Base-by-base conservation (phyloP, 1,139 yeast species). In the Yamadazyma oceani region DNA sequence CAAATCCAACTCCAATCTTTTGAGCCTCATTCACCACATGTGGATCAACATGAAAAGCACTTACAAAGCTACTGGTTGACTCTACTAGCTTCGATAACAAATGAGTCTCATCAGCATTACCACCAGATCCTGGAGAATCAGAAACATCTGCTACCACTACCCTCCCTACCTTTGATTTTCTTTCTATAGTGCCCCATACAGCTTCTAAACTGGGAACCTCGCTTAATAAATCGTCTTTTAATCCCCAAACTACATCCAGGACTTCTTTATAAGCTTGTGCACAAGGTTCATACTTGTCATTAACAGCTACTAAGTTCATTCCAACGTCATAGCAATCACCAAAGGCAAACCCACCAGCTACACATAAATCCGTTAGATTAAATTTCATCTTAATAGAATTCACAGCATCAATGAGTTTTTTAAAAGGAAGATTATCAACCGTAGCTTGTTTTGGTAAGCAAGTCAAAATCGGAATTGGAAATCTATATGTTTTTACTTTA, bases 11-110 rank as follows among this genome's bases (percentile, higher is more conserved):
- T 2, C 42, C 44, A 14, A 32, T 16, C 4, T 29, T 17, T 17
- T 31, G 4, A 2, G 40, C 42, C 19, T 39, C 12, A 6, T 25
- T 11, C 4, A 34, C 41, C 10, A 41, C 44, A 6, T 19, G 7
- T 10, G 44, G 44, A 19, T 41, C 43, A 2, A 41, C 44, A 21
- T 41, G 44, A 22, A 41, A 41, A 3, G 39, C 44, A 39, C 41
- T 39, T 6, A 39, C 44, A 30, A 41, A 41, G 12, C 31, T 15
- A 11, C 26, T 23, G 5, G 19, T 9, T 3, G 39, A 34, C 3
- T 24, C 22, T 10, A 41, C 11, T 2, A 41, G 26, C n/a, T 23
- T 34, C 9, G 22, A 5, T 16, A 41, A 29, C 10, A 41, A 23
- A 19, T 39, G 41, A 2, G 43, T 41, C 24, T 41, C 44, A 21